Evolutionary conservation across 2,329 filamentous ascomycete genomes (phyloP), one percentile per base, ranked within the genome.

Genomic region (Aspergillus tubingensis): DNA sequence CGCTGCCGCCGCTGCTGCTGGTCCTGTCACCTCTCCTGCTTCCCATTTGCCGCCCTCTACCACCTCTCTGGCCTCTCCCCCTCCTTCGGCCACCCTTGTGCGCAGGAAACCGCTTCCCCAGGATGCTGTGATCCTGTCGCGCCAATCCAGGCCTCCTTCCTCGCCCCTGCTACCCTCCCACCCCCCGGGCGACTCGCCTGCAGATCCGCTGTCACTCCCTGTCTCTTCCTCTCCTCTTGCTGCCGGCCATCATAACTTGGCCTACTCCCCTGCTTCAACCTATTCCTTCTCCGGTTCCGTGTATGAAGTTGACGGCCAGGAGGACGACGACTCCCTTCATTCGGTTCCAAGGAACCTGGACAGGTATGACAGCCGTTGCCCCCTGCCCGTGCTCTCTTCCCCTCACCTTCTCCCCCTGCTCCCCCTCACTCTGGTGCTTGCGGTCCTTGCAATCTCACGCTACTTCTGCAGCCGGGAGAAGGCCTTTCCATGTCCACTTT

Each of bases 101-200:
- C 80, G 80, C 67, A 79, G 83, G 66, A 85, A 85, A 72, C 83
- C 84, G 67, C 73, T 86, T 63, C 84, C 83, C 62, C 74, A 77
- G 61, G 79, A 79, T 74, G 76, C 77, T 64, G 75, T 80, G 62
- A 69, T 62, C 54, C 41, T 56, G 48, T 56, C 62, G 47, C 58
- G 59, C 60, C 52, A 47, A 56, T 60, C 70, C 44, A 63, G 60
- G 53, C 63, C 62, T 59, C 63, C 63, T 27, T 70, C 68, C 57
- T 65, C 41, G 53, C 43, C 53, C 53, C 68, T 67, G 57, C 66
- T 63, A 67, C 69, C 66, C 54, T 67, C 64, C 54, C 59, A 67
- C 65, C 64, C 60, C 19, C 41, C 10, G 39, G 61, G 64, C 70
- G 64, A 72, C 62, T 64, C 65, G 36, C 57, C 62, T 30, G 62